A percentile compares a stretch with the other conserved stretches of the same genome.
These are phyloP conservation scores for Sarcodon sp. DNA, from an alignment of 768 basidiomycete species.

Conservation along the genomic window DNA sequence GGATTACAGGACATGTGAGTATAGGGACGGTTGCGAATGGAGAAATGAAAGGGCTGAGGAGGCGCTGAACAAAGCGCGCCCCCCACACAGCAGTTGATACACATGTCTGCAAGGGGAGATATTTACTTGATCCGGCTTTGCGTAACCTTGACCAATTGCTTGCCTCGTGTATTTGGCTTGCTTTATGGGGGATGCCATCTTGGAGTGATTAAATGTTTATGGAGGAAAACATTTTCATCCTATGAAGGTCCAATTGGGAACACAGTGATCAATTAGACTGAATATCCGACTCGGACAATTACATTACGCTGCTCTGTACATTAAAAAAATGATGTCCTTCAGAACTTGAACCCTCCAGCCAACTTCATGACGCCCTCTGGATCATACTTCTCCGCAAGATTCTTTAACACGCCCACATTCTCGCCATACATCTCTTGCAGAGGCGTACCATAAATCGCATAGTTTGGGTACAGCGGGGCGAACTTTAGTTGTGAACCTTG, in stretches of 20 bases:
- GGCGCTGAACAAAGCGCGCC: constrained; percentile 8
- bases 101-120: too few species aligned
- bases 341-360: constrained; percentile 48
- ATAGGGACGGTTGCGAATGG: constrained; percentile 72
- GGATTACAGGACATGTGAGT: constrained; percentile 54
- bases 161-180: too few species aligned
- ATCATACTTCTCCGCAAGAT: constrained; percentile 33
- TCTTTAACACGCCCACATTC: constrained; percentile 27
- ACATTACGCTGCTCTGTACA: too few species aligned
- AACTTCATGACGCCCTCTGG: constrained; percentile 51
- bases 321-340: not conserved
- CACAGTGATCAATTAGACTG: too few species aligned
- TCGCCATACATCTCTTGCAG: constrained; percentile 35
- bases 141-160: too few species aligned
- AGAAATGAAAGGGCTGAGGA: constrained; percentile 37
- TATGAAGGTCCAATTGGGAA: too few species aligned
- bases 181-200: too few species aligned
- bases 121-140: too few species aligned
- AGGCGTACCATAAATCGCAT: constrained; percentile 40
- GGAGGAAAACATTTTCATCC: too few species aligned
- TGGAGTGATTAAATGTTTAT: too few species aligned
- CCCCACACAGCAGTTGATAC: not conserved
- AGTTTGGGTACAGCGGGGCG: constrained; percentile 45
- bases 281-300: too few species aligned
- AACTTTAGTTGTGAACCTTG: constrained; percentile 25